Base-by-base conservation (phyloP, 768 basidiomycete species). In the Boletales sp. region DNA sequence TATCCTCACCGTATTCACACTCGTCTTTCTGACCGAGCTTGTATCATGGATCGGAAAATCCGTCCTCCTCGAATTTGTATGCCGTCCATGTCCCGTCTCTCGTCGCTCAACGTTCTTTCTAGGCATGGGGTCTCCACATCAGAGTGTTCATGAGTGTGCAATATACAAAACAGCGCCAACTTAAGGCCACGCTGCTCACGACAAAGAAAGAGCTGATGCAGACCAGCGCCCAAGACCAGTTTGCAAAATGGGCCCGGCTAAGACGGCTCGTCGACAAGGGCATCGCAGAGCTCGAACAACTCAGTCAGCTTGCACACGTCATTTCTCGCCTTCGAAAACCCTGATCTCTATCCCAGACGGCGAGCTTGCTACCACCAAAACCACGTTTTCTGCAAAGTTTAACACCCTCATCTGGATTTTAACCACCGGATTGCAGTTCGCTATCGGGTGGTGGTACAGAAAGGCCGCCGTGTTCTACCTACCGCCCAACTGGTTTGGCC, bases 201-300 rank as follows among this genome's bases (percentile, higher is more conserved):
- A 86, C 83, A 34, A 94, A 94, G 70, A 77, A 87, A 21, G 92
- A 97, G 64, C 82, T 98, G 4, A 68, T 87, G 54, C 83, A 84
- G 64, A 98, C 94, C 31, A 93, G 90, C 60, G 89, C 93, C 15
- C 97, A 98, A 65, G 94, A 97, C 63, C 90, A 98, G 63, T 99
- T 99, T 66, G 91, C 94, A 17, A 97, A 93, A 72, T 98, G 97
- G 95, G 95, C 95, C 41, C 94, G 93, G 72, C 72, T 98, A 63
- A 74, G 89, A 59, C 72, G 97, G 57, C 90, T 80, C 58, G 82
- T 97, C 40, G 95, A 98, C 73, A 97, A 95, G 69, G 90, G 87
- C 17, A 69, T 97, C 15, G 80, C 83, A 36, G 94, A 99, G 48
- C 76, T 98, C 4, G 94, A 98, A 73, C 87, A 86, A 68, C 77